Evolutionary conservation across 495 filamentous ascomycete genomes (phyloP), one percentile per base, ranked within the genome.

Genomic region (Penicillium tannophilum): DNA sequence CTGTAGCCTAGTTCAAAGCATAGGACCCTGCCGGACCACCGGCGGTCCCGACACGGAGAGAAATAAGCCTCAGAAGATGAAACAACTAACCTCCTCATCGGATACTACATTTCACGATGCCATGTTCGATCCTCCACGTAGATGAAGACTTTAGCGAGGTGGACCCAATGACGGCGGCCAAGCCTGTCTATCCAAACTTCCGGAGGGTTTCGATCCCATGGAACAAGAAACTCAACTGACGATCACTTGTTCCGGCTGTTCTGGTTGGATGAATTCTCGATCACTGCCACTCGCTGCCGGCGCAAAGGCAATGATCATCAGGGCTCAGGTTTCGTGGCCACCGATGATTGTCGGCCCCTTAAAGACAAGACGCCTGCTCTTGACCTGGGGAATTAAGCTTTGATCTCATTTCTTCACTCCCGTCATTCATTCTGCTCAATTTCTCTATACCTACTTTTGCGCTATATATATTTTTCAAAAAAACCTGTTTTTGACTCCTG

Each of bases 271-370:
- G 24, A 39, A 30, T 50, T 48, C 23, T 20, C 17, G 52, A 36
- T 36, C 1, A 26, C 39, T 51, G 49, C 52, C 58, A 30, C 48
- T 31, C 41, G 6, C 48, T 39, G 30, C n/a, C 30, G 19, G 41
- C 33, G 10, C 19, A 43, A 51, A 41, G 54, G 61, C 26, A 63
- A 59, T 60, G 65, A 67, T 67, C 59, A 58, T 58, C 59, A 65
- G 56, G 59, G 43, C 41, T 23, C 2, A 30, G n/a, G 8, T 50
- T 47, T 20, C 20, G 36, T 51, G 17, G 8, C 2, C 17, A 11
- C 17, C 17, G 4, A 1, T 1, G 3, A 28, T 3, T 11, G 17
- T 28, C 9, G 20, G 20, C 20, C 9, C 23, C 30, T 39, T 42
- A 39, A 54, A 54, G 44, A 17, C 2, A 43, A 19, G 44, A 51